A percentile compares a stretch with the other conserved stretches of the same genome.
Evolutionary conservation across 345 rosid genomes (phyloP).

Genomic region (Anacardium occidentale): DNA sequence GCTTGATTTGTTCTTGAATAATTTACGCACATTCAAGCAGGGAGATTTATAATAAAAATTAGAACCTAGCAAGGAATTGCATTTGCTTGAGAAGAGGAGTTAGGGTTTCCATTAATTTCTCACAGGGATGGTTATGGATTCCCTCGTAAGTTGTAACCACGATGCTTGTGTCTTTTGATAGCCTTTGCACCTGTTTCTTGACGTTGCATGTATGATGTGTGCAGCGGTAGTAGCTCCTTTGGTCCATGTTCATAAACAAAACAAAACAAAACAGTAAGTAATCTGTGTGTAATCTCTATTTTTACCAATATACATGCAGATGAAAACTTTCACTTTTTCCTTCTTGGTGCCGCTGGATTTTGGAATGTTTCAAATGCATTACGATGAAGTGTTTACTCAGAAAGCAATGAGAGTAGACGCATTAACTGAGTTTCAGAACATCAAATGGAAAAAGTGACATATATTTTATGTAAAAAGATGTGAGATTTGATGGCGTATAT

Average conservation of each 20-base stretch:
- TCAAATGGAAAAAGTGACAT: background rate
- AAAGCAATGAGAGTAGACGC: too few relatives aligned
- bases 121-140: conserved; percentile 83
- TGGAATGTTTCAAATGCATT: too few relatives aligned
- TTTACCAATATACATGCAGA: too few relatives aligned
- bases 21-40: background rate
- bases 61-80: conserved; percentile 73
- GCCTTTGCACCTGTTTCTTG: conserved; percentile 91
- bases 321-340: too few relatives aligned
- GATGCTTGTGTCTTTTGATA: conserved; percentile 67
- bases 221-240: conserved; percentile 88
- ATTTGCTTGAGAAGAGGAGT: conserved; percentile 87
- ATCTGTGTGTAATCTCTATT: too few relatives aligned
- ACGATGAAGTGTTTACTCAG: too few relatives aligned
- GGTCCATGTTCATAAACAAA: background rate
- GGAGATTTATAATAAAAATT: background rate
- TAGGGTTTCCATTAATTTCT: conserved; percentile 89
- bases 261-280: conserved; percentile 1
- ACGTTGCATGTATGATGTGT: conserved; percentile 94
- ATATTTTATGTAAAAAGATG: too few relatives aligned
- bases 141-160: conserved; percentile 89
- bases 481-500: too few relatives aligned
- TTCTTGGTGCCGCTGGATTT: too few relatives aligned
- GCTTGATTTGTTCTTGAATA: conserved; percentile 8
- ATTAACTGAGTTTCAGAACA: too few relatives aligned